Base-by-base conservation (phyloP, 306 rosid species). In the Gastrolobium bilobum region DNA sequence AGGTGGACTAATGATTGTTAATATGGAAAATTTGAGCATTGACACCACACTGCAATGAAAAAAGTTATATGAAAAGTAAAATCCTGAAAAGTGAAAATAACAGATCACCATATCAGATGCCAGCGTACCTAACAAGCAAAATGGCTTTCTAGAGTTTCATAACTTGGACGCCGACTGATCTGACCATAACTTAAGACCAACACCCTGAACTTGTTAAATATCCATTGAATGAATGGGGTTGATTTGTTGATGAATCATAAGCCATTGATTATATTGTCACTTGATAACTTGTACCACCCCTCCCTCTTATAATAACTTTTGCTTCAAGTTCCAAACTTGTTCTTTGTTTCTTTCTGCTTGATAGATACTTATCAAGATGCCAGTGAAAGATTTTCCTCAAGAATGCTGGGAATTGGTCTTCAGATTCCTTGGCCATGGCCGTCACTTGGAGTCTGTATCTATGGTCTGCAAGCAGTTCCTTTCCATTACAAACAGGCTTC, bases 331-430 rank as follows among this genome's bases (percentile, higher is more conserved):
- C 46, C 26, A 66, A 66, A 43, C 31, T 63, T 56, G 57, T 30
- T 40, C 15, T 10, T 2, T 7, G 29, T 11, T 11, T 31, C 42
- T 13, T 42, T 15, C 10, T 7, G 1, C 47, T 59, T 44, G 69
- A 37, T 29, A 38, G 57, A 40, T 65, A 10, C 40, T 38, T 71
- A 33, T 15, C 34, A 71, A 57, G 26, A 78, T 78, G 80, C 1
- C 65, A 37, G 46, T 29, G 37, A 51, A 56, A 46, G 62, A 81
- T 73, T 78, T 82, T 57, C 82, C 89, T 4, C 84, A 74, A 37
- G 92, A 88, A 71, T 94, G 97, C 83, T 94, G 92, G 97, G 93
- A 89, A 84, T 42, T 46, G 70, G 60, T 94, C 4, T 74, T 92
- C 63, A 52, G 47, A 51, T 84, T 80, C 71, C 76, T 86, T 15